phyloP scores from a whole-genome alignment of 768 basidiomycete genomes.

The Podaxis sp. region DNA sequence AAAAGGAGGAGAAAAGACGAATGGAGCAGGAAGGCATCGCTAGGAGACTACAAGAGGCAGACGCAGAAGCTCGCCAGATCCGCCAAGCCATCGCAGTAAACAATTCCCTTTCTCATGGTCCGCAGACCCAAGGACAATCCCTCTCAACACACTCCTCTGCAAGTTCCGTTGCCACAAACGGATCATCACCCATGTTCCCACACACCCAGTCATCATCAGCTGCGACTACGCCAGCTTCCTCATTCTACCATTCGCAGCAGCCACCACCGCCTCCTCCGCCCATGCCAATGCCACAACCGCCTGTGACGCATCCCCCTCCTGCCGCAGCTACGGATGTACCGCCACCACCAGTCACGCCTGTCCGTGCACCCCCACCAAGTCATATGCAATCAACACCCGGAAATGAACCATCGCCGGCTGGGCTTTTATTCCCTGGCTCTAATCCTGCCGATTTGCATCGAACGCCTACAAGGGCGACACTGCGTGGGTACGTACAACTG shows the following conservation, averaged over 20 bases:
- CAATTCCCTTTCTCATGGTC: slow-evolving; percentile 17
- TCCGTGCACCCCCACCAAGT: background rate
- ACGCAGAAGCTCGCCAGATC: slow-evolving; percentile 41
- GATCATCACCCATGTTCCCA: slow-evolving; percentile 5
- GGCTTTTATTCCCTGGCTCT: background rate
- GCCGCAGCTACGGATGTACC: background rate
- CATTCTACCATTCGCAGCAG: background rate
- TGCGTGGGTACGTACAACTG: slow-evolving; percentile 28
- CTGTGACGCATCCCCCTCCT: background rate
- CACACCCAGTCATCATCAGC: slow-evolving; percentile 1
- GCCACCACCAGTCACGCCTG: background rate
- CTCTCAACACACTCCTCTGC: slow-evolving; percentile 9
- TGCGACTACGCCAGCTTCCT: slow-evolving; percentile 2
- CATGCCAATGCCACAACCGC: background rate
- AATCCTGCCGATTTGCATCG: background rate
- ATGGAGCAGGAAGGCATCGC: slow-evolving; percentile 55
- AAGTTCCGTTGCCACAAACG: slow-evolving; percentile 11
- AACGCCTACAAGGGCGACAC: slow-evolving; percentile 19
- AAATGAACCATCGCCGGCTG: background rate
- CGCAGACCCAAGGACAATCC: background rate
- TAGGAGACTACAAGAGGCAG: slow-evolving; percentile 56
- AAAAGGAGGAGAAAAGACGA: slow-evolving; percentile 32
- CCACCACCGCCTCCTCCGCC: background rate
- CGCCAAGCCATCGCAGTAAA: slow-evolving; percentile 29
- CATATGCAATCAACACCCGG: background rate